Evolutionary conservation across 2,329 filamentous ascomycete species (phyloP), one percentile per base, ranked within the genome.

Genomic region (Colletotrichum ledebouriae): DNA sequence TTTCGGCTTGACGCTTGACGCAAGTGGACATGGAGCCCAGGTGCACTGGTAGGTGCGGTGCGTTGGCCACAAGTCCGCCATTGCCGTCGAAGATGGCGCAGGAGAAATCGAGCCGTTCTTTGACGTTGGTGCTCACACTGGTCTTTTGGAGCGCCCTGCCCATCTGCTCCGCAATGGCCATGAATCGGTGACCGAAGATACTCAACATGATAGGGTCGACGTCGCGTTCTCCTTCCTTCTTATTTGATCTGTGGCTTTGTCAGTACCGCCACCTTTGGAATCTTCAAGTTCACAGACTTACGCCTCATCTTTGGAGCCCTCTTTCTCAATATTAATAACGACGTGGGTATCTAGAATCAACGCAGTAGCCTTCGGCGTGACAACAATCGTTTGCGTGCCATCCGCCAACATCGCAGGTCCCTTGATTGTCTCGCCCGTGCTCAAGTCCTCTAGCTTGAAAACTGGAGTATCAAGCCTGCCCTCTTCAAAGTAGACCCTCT

Each of bases 341-440:
- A 98, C 93, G 74, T 97, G 95, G 0, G 94, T 97, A 70, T 93
- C 86, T 17, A 97, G 89, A 37, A 97, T 85, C 25, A 94, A 80
- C 0, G 94, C 95, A 22, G 89, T 88, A 2, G 94, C 88, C 34
- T 87, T 87, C 0, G 94, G 95, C 0, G 93, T 92, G 3, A 98
- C 90, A 0, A 98, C 93, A 70, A 98, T 96, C 0, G 95, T 98
- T 79, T 98, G 95, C 1, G 92, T 94, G 9, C 91, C 91, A 75
- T 95, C 94, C 2, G 93, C 93, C 66, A 97, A 86, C 79, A 97
- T 93, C 0, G 94, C 94, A 1, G 94, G 94, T 0, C 94, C 94
- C 56, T 85, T 83, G 61, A 97, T 83, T 20, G 89, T 87, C 69
- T 94, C 89, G 2, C 94, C 93, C 6, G 93, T 84, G 1, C 84